Percentiles rank a stretch among this genome's conserved stretches.
Evolutionary conservation across 192 early-diverging fungal genomes (phyloP).

Genomic region (Jimgerdemannia flammicorona): DNA sequence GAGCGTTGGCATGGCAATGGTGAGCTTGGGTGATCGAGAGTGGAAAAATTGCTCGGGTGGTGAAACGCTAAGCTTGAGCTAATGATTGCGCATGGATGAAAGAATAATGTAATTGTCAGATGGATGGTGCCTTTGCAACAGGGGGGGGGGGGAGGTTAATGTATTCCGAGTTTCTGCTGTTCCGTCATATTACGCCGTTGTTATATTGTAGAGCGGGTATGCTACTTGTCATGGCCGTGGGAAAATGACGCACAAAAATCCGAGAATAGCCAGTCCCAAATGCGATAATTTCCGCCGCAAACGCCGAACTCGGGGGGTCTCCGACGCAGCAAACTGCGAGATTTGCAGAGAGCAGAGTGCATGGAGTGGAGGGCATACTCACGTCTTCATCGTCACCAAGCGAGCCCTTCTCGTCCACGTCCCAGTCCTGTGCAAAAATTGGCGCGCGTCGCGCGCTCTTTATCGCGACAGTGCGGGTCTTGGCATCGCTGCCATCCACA

Average conservation of each 20-base stretch:
- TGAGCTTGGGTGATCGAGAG: not conserved
- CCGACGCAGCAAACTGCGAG: too few species aligned
- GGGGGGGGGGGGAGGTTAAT: too few species aligned
- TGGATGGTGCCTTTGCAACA: not conserved
- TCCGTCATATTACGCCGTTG: too few species aligned
- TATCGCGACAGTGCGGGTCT: not conserved
- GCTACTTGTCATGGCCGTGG: not conserved
- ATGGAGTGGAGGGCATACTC: not conserved
- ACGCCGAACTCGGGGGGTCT: not conserved
- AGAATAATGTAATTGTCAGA: not conserved
- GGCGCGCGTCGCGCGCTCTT: not conserved
- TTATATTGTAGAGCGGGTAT: too few species aligned
- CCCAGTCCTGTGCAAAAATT: not conserved
- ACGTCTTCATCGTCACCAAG: not conserved
- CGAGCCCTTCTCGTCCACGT: not conserved
- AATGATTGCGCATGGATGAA: not conserved
- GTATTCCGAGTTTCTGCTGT: too few species aligned
- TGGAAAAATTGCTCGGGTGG: not conserved
- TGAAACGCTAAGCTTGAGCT: not conserved
- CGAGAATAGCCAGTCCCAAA: not conserved
- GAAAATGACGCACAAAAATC: not conserved
- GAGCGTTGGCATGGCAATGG: not conserved
- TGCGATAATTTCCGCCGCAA: not conserved
- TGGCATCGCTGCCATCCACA: not conserved
- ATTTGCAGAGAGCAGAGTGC: not conserved